Base-by-base conservation (phyloP, 768 basidiomycete genomes). In the Lenzites betulinus region DNA sequence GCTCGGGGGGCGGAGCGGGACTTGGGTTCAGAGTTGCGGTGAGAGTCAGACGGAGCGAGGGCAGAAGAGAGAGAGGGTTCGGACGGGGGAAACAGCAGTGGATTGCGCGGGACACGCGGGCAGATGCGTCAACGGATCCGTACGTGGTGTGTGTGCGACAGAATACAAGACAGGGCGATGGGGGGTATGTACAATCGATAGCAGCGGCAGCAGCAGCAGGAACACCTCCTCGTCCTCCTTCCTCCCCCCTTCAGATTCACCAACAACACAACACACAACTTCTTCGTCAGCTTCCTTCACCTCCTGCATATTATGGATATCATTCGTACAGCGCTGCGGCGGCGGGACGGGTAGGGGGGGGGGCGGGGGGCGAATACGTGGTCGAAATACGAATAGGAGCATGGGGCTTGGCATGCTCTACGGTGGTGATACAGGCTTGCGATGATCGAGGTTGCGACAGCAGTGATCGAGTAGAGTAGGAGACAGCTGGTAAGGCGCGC, bases 351-450 rank as follows among this genome's bases (percentile, higher is more conserved):
- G 30, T 33, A 33, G 11, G 30, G 30, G 30, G 30, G 30, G 30
- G 30, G 30, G 59, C n/a, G 46, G 36, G 38, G 60, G 44, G 64
- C 35, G 57, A 67, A 64, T 60, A 64, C 55, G 49, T 58, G 48
- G 35, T 53, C 44, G 58, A 50, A 60, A 63, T 60, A 63, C 42
- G 59, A 58, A 58, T 64, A 62, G 49, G 58, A 39, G 62, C 57
- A 51, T 52, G 54, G 36, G 28, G 62, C 46, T 43, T 39, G 58
- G 51, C 59, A 53, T 61, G 65, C 61, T 53, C 48, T 57, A 55
- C 59, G 69, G 64, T 69, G 70, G 64, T 69, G 68, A 60, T 71
- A 69, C 67, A 69, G 57, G 66, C 51, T 67, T 65, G 65, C 66
- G 55, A 49, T 11, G 58, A 41, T 67, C 61, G 70, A 62, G 64